phyloP scores from a whole-genome alignment of 2,329 filamentous ascomycete species.

The Knufia petricola region DNA sequence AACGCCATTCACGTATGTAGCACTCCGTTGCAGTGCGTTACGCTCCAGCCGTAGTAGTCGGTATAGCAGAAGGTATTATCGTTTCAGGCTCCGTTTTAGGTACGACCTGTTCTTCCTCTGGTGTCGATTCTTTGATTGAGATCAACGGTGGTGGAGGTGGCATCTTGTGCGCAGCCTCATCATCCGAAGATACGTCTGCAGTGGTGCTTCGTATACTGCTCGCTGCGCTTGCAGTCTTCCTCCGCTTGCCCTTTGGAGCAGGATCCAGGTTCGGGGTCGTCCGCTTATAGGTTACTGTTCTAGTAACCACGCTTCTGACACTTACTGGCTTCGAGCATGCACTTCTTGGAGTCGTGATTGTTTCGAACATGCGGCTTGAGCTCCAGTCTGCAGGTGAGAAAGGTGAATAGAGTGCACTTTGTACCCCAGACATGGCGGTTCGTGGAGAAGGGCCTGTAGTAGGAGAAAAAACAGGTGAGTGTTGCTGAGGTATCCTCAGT shows the following conservation, averaged over 20 bases:
- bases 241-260: slow-evolving; percentile 84
- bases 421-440: slow-evolving; percentile 41
- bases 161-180: slow-evolving; percentile 5
- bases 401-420: slow-evolving; percentile 54
- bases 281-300: slow-evolving; percentile 79
- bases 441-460: slow-evolving; percentile 55
- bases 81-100: slow-evolving; percentile 4
- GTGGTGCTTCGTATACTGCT: slow-evolving; percentile 5
- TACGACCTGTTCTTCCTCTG: not conserved
- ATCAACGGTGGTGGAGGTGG: slow-evolving; percentile 8
- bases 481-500: slow-evolving; percentile 57
- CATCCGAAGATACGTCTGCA: slow-evolving; percentile 6
- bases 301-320: slow-evolving; percentile 85
- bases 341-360: slow-evolving; percentile 52
- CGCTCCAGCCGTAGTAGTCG: not conserved
- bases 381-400: slow-evolving; percentile 73
- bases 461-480: slow-evolving; percentile 60
- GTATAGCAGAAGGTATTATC: slow-evolving; percentile 1
- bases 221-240: slow-evolving; percentile 44
- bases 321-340: slow-evolving; percentile 55
- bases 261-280: slow-evolving; percentile 62
- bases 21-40: not conserved
- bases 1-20: not conserved
- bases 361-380: slow-evolving; percentile 44
- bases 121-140: slow-evolving; percentile 9